These are phyloP conservation scores for Apiotrichum sp. DNA, from an alignment of 1,284 basidiomycete species.

Conservation along the genomic window DNA sequence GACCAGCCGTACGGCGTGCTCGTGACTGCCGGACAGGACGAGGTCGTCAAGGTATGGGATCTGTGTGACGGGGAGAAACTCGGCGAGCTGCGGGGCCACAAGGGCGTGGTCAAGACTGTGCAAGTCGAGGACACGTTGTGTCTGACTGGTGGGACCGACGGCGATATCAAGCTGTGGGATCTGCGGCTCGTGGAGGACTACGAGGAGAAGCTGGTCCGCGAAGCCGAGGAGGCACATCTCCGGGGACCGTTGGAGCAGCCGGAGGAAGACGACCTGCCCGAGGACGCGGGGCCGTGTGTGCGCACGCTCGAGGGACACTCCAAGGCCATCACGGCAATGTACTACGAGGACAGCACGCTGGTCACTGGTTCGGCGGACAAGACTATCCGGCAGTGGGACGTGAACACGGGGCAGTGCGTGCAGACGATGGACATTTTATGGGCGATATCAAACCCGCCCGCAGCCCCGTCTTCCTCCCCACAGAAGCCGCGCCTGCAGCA, in stretches of 20 bases:
- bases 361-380: conserved; percentile 98
- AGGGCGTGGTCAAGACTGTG: conserved; percentile 71
- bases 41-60: conserved; percentile 56
- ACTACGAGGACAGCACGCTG: conserved; percentile 90
- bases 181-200: conserved; percentile 70
- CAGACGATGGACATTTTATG: conserved; percentile 99
- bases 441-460: conserved; percentile 89
- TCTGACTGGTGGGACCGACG: conserved; percentile 83
- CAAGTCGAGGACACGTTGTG: conserved; percentile 92
- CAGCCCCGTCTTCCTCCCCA: conserved; percentile 49
- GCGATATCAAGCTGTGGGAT: conserved; percentile 80
- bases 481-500: conserved; percentile 26
- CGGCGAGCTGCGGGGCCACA: conserved; percentile 71
- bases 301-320: conserved; percentile 83
- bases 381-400: conserved; percentile 96
- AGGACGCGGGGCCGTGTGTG: conserved; percentile 58
- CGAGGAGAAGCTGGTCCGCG: conserved; percentile 57
- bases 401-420: conserved; percentile 93
- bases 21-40: conserved; percentile 69
- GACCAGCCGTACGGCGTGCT: conserved; percentile 94
- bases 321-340: conserved; percentile 84
- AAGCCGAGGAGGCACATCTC: conserved; percentile 24
- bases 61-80: conserved; percentile 62
- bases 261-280: conserved; percentile 32
- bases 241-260: conserved; percentile 38